Evolutionary conservation across 169 alveolate species (phyloP).

Genomic region (Perkinsus olseni): DNA sequence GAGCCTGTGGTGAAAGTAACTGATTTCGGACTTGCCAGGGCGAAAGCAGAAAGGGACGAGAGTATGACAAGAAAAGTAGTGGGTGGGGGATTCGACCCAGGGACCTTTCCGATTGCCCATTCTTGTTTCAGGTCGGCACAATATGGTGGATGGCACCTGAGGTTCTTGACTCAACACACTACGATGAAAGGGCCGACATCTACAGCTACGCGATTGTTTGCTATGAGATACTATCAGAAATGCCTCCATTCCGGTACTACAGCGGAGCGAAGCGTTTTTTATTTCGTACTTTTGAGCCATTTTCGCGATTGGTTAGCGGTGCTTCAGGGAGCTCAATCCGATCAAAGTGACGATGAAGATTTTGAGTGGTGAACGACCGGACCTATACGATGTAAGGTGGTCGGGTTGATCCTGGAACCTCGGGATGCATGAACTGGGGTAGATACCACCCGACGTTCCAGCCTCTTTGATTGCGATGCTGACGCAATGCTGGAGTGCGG

Average conservation of each 20-base stretch:
- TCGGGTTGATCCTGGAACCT: background rate
- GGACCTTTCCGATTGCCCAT: background rate
- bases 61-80: slow-evolving; percentile 51
- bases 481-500: background rate
- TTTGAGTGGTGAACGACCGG: background rate
- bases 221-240: slow-evolving; percentile 54
- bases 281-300: no score
- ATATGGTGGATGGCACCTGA: slow-evolving; percentile 72
- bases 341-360: background rate
- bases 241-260: slow-evolving; percentile 40
- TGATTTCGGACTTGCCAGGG: slow-evolving; percentile 50
- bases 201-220: slow-evolving; percentile 55
- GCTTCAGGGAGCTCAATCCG: background rate
- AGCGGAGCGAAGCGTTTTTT: background rate
- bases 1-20: slow-evolving; percentile 36
- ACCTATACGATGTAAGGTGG: background rate
- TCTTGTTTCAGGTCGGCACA: slow-evolving; percentile 28
- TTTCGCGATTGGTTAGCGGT: background rate
- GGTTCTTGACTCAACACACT: slow-evolving; percentile 41
- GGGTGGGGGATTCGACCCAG: slow-evolving; percentile 23
- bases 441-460: background rate
- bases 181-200: slow-evolving; percentile 60
- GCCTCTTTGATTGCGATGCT: background rate
- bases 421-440: background rate
- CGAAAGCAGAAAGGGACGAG: background rate